phyloP scores from a whole-genome alignment of 306 rosid genomes.

The Astragalus membranaceus region DNA sequence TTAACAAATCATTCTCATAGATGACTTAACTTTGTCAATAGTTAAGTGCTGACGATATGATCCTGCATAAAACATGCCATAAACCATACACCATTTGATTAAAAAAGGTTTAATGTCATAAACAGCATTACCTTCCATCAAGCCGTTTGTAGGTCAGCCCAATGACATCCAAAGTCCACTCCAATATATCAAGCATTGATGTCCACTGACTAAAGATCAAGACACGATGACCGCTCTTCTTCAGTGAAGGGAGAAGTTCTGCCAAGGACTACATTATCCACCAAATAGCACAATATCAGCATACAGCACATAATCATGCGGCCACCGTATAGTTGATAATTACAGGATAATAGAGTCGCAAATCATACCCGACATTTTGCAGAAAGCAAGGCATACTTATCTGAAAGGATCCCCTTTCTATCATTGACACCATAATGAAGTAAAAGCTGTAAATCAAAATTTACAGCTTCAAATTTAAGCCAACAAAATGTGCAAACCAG shows the following conservation, averaged over 20 bases:
- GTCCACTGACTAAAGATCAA: slow-evolving; percentile 97
- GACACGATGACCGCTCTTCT: slow-evolving; percentile 76
- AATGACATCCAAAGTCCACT: slow-evolving; percentile 93
- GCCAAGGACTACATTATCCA: slow-evolving; percentile 56
- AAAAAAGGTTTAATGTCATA: neutral
- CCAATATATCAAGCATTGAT: slow-evolving; percentile 95
- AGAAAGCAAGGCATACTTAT: slow-evolving; percentile 72
- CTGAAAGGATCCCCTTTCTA: slow-evolving; percentile 67
- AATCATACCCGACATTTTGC: slow-evolving; percentile 82
- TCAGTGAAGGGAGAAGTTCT: slow-evolving; percentile 72
- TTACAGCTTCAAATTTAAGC: slow-evolving; percentile 19
- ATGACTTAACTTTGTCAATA: neutral
- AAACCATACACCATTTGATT: neutral
- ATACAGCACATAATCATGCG: slow-evolving; percentile 8
- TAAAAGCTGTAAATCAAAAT: slow-evolving; percentile 60
- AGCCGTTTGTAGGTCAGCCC: slow-evolving; percentile 87
- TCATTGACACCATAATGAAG: slow-evolving; percentile 56
- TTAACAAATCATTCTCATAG: neutral
- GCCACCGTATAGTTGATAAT: neutral
- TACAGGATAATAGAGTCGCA: slow-evolving; percentile 8
- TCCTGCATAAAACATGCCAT: neutral
- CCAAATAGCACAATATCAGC: slow-evolving; percentile 23
- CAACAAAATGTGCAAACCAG: slow-evolving; percentile 4
- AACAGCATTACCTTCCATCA: slow-evolving; percentile 79
- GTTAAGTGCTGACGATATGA: neutral